Evolutionary conservation across 2,329 filamentous ascomycete genomes (phyloP), one percentile per base, ranked within the genome.

Genomic region (Colletotrichum neosansevieriae): DNA sequence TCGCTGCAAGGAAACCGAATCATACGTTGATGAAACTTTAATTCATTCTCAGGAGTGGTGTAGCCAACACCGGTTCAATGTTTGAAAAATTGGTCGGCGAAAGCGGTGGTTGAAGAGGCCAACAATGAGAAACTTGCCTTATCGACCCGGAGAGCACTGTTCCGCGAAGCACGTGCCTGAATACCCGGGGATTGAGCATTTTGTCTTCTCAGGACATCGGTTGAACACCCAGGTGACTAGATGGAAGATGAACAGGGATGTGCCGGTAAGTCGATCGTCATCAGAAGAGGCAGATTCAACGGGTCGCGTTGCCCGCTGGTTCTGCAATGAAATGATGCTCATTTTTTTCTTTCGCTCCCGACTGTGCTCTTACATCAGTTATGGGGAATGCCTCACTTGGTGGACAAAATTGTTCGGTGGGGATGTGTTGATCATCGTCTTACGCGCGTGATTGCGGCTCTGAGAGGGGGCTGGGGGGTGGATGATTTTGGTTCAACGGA

Each of bases 211-310:
- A 53, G 53, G 42, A 66, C 66, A 65, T 69, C 42, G 40, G 66
- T 50, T 56, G 66, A 69, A 69, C 66, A 65, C 54, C 62, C 40
- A 53, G 7, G 17, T 50, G 32, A 59, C 40, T 42, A 34, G 42
- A 19, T 42, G 47, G 21, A 21, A 45, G 40, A 13, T 45, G 45
- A 50, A 42, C 60, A 64, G 34, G 65, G 65, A 34, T 68, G 32
- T 54, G 60, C 53, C 51, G 21, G 60, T 34, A 32, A 50, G 53
- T 24, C 59, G 45, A 58, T 45, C 36, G 45, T 45, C 36, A 58
- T 53, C 29, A 58, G 6, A 29, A 29, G 36, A 32, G 10, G 6
- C 36, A 38, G 36, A 32, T 12, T 45, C 51, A 32, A 58, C 32
- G 17, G 44, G 36, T 15, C 29, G 29, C 12, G 13, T 51, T 10